phyloP scores from a whole-genome alignment of 164 flowering plant species.

The Magnolia officinalis region DNA sequence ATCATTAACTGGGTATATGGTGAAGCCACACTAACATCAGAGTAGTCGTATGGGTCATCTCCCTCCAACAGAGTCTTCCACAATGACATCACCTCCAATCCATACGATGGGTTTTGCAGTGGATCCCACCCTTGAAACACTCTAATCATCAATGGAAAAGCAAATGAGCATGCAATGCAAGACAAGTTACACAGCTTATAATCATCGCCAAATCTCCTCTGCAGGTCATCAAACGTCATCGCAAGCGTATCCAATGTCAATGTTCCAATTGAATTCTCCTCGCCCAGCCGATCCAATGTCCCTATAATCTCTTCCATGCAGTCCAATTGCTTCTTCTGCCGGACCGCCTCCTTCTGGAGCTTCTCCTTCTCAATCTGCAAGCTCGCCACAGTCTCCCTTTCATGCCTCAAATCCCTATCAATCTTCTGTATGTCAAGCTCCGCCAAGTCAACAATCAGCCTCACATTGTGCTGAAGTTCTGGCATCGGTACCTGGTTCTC shows the following conservation, averaged over 20 bases:
- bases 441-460: conserved; percentile 59
- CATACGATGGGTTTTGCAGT: conserved; percentile 59
- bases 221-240: conserved; percentile 48
- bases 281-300: conserved; percentile 38
- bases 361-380: conserved; percentile 71
- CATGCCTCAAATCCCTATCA: conserved; percentile 63
- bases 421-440: conserved; percentile 67
- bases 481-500: conserved; percentile 78
- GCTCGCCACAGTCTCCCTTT: conserved; percentile 62
- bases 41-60: conserved; percentile 43
- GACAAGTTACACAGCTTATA: conserved; percentile 75
- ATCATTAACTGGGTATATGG: conserved; percentile 64
- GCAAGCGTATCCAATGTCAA: conserved; percentile 68
- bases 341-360: conserved; percentile 44
- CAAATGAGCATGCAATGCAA: conserved; percentile 70
- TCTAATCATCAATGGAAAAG: conserved; percentile 61
- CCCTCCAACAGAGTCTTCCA: conserved; percentile 75
- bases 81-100: conserved; percentile 46
- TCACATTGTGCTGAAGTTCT: conserved; percentile 81
- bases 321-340: conserved; percentile 55
- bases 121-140: conserved; percentile 94
- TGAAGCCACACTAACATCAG: conserved; percentile 36
- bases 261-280: conserved; percentile 43
- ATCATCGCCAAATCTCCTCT: conserved; percentile 44
- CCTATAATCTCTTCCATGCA: conserved; percentile 48